Evolutionary conservation across 2,329 filamentous ascomycete genomes (phyloP).

Genomic region (Pseudogymnoascus sp.): DNA sequence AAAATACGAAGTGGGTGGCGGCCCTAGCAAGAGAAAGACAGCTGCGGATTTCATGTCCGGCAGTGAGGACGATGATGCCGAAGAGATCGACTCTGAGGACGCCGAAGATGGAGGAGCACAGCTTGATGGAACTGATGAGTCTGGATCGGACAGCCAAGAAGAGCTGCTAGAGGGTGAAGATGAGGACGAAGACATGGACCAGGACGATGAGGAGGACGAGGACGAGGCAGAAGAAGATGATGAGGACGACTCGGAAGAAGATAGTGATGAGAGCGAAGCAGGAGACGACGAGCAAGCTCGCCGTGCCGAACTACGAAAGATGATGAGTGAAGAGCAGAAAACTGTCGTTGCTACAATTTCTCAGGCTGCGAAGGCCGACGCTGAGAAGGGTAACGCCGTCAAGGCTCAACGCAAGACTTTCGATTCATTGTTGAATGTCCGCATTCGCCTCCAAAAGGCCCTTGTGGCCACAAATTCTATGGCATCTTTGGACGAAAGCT

Average conservation of each 20-base stretch:
- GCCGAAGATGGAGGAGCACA: conserved; percentile 28
- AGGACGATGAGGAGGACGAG: conserved; percentile 24
- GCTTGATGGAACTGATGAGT: conserved; percentile 23
- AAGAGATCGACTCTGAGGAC: conserved; percentile 19
- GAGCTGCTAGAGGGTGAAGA: conserved; percentile 23
- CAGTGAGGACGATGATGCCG: conserved; percentile 31
- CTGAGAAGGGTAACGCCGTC: conserved; percentile 78
- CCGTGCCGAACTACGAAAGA: conserved; percentile 55
- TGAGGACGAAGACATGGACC: conserved; percentile 28
- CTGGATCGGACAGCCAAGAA: conserved; percentile 31
- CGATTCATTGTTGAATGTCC: conserved; percentile 78
- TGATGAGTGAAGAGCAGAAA: conserved; percentile 63
- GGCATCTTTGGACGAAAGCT: conserved; percentile 37
- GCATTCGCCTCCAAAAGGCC: conserved; percentile 90
- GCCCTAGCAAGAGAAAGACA: conserved; percentile 36
- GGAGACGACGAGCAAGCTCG: conserved; percentile 29
- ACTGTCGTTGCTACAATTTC: conserved; percentile 53
- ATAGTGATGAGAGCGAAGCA: conserved; percentile 19
- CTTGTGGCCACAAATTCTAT: conserved; percentile 76
- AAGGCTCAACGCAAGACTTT: conserved; percentile 80
- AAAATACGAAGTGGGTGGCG: conserved; percentile 29
- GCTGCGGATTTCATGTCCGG: conserved; percentile 52
- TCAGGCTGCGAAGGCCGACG: conserved; percentile 65
- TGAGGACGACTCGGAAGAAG: conserved; percentile 24
- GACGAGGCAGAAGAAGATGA: conserved; percentile 28